Evolutionary conservation across 257 asterid genomes (phyloP), one percentile per base, ranked within the genome.

Genomic region (Rhazya stricta): DNA sequence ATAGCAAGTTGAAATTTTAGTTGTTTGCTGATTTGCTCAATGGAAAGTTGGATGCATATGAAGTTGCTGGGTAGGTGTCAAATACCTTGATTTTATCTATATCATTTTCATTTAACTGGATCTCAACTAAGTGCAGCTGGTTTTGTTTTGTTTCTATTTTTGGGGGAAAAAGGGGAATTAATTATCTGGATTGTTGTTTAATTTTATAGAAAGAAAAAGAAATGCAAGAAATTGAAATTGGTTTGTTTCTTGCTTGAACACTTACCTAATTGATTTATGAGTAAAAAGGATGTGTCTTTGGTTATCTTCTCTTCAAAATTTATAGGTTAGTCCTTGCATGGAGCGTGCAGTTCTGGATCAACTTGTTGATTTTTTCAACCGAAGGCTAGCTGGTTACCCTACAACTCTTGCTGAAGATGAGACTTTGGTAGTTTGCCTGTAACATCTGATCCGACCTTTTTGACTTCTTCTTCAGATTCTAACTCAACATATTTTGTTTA

Each of bases 261-360:
- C 39, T 42, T 43, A 54, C 13, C 27, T 42, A 11, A 43, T 56
- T 29, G 43, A 42, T 76, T 48, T 9, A 3, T 18, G 13, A 25
- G 67, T 50, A 66, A 56, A 29, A 34, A 7, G 23, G n/a, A 6
- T 60, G 1, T 21, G 23, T n/a, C 27, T 54, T 54, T 11, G 29
- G 15, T 27, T 10, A 5, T 34, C 19, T 21, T 21, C n/a, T n/a
- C 25, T 43, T 23, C 25, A 39, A 16, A 51, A 34, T 45, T 50
- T 76, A 73, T 79, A 92, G 99, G 89, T 90, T 82, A 95, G 97
- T 76, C 89, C 99, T 74, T 95, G 99, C 69, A 86, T 86, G 90
- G 99, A 95, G 80, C 91, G 90, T 57, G 99, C 99, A 81, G 98
- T 92, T 78, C 79, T 95, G 78, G 97, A 89, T 78, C 98, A 95